Evolutionary conservation across 805 yeast genomes (phyloP).

Genomic region (Candida hungchunana): DNA sequence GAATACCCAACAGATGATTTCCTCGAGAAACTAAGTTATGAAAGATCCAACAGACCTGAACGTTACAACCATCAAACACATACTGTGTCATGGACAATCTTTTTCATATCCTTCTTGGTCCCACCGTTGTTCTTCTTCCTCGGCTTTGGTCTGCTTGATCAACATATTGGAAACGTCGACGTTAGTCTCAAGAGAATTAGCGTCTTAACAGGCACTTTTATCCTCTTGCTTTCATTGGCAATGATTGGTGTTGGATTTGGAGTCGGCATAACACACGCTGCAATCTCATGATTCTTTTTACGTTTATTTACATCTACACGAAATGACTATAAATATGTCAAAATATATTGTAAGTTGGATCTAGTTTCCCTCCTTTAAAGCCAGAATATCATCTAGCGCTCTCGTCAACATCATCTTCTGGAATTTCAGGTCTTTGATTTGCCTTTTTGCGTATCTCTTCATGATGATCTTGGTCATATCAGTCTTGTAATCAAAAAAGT

Average conservation of each 20-base stretch:
- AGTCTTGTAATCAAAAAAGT: constrained; percentile 48
- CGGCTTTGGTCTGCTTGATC: constrained; percentile 25
- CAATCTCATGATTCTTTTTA: too few species aligned
- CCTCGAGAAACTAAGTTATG: constrained; percentile 19
- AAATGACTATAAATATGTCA: too few species aligned
- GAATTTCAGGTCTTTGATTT: constrained; percentile 27
- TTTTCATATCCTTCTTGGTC: constrained; percentile 19
- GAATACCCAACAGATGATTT: constrained; percentile 7
- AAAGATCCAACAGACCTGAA: constrained; percentile 11
- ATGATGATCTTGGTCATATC: constrained; percentile 36
- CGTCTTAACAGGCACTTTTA: constrained; percentile 18
- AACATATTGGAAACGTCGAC: constrained; percentile 11
- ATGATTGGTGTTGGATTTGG: constrained; percentile 45
- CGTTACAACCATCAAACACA: constrained; percentile 6
- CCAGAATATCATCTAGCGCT: constrained; percentile 17
- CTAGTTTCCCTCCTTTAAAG: constrained; percentile 1
- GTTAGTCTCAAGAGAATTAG: constrained; percentile 16
- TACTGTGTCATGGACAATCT: constrained; percentile 5
- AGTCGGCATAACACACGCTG: constrained; percentile 31
- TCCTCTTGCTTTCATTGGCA: constrained; percentile 27
- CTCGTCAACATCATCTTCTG: constrained; percentile 16
- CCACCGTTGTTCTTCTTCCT: constrained; percentile 29
- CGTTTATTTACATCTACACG: too few species aligned
- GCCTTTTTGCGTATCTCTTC: constrained; percentile 29
- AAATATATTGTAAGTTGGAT: too few species aligned